Evolutionary conservation across 768 basidiomycete species (phyloP), one percentile per base, ranked within the genome.

Genomic region (Gautieria morchelliformis): DNA sequence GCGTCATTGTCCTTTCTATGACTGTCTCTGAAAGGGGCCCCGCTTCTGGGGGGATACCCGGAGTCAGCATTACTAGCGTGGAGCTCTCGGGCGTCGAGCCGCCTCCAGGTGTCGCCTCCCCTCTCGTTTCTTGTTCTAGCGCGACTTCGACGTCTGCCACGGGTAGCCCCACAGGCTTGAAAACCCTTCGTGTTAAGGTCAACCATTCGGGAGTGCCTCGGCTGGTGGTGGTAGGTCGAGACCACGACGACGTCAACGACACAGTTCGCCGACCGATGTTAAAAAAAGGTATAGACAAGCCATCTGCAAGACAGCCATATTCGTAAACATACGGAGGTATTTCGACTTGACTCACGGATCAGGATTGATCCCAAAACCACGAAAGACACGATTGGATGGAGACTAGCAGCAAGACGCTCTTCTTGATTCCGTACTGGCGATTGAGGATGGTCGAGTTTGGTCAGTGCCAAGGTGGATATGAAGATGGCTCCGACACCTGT

Each of bases 351-450:
- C 85, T 64, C 68, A 89, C 89, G 90, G 53, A 84, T 78, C 63
- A 95, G 71, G 64, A 96, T 92, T 3, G 93, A 96, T 5, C 82
- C 77, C 1, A 97, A 74, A 2, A 97, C 92, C 46, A 95, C 71
- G 67, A 96, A 97, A 7, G 88, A 77, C 0, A 93, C 89, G 49
- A 97, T 85, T 1, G 92, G 89, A 62, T 91, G 83, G 12, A 96
- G 75, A 7, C 73, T 76, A 5, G 80, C 78, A 0, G 85, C 80
- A n/a, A 97, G 76, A 15, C 85, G 62, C 61, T 96, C 90, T 48
- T 82, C 74, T 63, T 89, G 84, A 44, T 77, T 78, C 53, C 74
- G 70, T 0, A 89, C 87, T 0, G 89, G 87, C 54, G 71, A 66
- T 2, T 72, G 67, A 1, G 86, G 82, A 10, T 63, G 65, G 5